phyloP scores from a whole-genome alignment of 2,329 filamentous ascomycete genomes.

The Domatiomyces catenatus region DNA sequence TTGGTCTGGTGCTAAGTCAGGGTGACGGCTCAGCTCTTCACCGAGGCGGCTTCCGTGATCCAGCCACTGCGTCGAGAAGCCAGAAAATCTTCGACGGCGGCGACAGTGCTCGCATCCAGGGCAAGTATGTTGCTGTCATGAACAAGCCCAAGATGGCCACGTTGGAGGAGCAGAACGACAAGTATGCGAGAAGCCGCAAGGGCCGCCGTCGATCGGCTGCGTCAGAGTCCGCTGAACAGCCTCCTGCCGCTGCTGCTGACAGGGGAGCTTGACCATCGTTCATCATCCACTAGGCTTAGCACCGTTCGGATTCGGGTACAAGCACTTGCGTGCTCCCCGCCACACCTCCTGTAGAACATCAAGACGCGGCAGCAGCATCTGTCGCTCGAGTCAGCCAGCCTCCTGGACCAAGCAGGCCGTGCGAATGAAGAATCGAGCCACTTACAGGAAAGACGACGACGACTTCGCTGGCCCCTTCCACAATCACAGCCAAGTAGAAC shows the following conservation, averaged over 20 bases:
- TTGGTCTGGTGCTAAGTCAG: slow-evolving; percentile 44
- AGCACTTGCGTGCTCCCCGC: slow-evolving; percentile 66
- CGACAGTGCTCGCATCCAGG: slow-evolving; percentile 37
- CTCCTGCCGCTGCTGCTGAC: slow-evolving; percentile 9
- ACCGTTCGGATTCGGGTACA: slow-evolving; percentile 44
- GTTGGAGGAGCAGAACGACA: slow-evolving; percentile 47
- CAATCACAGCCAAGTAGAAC: slow-evolving; percentile 79
- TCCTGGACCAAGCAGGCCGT: neutral
- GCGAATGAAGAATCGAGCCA: slow-evolving; percentile 6
- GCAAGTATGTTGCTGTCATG: slow-evolving; percentile 43
- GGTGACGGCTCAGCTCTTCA: slow-evolving; percentile 22
- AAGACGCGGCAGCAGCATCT: slow-evolving; percentile 55
- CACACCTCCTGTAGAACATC: slow-evolving; percentile 74
- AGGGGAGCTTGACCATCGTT: neutral
- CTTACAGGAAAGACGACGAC: slow-evolving; percentile 84
- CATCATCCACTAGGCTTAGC: neutral
- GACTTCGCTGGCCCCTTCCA: slow-evolving; percentile 72
- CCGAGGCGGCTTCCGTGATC: slow-evolving; percentile 8
- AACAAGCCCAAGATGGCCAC: slow-evolving; percentile 40
- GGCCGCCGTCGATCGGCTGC: slow-evolving; percentile 20
- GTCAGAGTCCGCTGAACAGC: neutral
- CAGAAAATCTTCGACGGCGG: slow-evolving; percentile 45
- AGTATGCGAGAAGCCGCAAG: slow-evolving; percentile 39
- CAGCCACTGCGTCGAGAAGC: slow-evolving; percentile 19
- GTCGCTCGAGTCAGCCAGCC: slow-evolving; percentile 1